phyloP scores from a whole-genome alignment of 441 rosid species.

The Raphanus hybrid region DNA sequence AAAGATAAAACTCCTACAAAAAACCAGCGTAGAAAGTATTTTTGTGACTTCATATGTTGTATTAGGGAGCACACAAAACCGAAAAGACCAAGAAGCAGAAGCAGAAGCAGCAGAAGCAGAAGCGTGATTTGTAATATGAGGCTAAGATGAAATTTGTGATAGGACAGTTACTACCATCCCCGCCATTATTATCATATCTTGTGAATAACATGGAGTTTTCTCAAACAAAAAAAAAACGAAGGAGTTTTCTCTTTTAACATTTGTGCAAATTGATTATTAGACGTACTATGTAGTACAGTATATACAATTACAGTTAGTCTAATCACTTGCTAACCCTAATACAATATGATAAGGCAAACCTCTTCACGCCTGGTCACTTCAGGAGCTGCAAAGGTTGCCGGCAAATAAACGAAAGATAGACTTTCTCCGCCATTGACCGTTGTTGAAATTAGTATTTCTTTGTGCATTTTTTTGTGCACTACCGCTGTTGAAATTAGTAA shows the following conservation, averaged over 20 bases:
- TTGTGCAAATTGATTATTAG: not conserved
- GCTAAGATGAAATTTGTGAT: slow-evolving; percentile 16
- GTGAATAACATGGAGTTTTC: slow-evolving; percentile 10
- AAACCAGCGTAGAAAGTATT: slow-evolving; percentile 12
- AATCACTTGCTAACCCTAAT: slow-evolving; percentile 12
- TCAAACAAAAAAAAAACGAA: too few relatives aligned
- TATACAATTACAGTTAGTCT: not conserved
- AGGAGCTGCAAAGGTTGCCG: slow-evolving; percentile 2
- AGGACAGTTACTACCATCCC: not conserved
- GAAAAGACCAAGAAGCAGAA: slow-evolving; percentile 12
- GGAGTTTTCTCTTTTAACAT: not conserved
- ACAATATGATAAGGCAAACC: not conserved
- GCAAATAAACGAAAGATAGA: slow-evolving; percentile 1
- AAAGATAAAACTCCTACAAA: slow-evolving; percentile 14
- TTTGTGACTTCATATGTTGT: slow-evolving; percentile 4
- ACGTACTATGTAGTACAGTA: not conserved
- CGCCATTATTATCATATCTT: slow-evolving; percentile 5
- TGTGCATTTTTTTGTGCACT: too few relatives aligned
- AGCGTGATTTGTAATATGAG: slow-evolving; percentile 14
- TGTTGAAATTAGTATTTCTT: not conserved
- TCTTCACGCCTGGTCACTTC: slow-evolving; percentile 1
- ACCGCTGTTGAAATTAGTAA: not conserved
- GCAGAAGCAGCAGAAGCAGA: slow-evolving; percentile 5
- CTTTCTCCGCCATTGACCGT: slow-evolving; percentile 4
- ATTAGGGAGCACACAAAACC: slow-evolving; percentile 13